These are phyloP conservation scores for Noccaea caerulescens DNA, from an alignment of 345 rosid species.

Conservation along the genomic window DNA sequence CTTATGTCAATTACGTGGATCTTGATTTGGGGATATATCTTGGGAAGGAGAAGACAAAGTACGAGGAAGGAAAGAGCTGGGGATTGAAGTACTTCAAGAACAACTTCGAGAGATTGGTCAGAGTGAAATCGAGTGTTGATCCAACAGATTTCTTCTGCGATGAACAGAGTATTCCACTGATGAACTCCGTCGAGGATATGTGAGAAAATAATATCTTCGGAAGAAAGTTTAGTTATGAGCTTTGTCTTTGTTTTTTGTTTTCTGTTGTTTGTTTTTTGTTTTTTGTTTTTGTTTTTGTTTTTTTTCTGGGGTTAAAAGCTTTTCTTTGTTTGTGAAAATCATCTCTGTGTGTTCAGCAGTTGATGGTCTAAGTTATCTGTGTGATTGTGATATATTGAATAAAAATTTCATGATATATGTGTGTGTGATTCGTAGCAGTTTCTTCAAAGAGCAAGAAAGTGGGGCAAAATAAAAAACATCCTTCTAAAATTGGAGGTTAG, in stretches of 20 bases:
- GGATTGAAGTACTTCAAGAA: slow-evolving; percentile 53
- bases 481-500: not conserved
- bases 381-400: not conserved
- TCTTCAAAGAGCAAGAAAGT: slow-evolving; percentile 1
- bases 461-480: not conserved
- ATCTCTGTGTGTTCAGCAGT: not conserved
- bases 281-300: too few species aligned
- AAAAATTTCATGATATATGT: not conserved
- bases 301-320: too few species aligned
- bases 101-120: slow-evolving; percentile 46
- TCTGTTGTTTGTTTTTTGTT: too few species aligned
- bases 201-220: not conserved
- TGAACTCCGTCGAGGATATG: not conserved
- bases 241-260: too few species aligned
- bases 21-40: slow-evolving; percentile 50
- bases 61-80: slow-evolving; percentile 45
- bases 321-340: not conserved
- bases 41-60: slow-evolving; percentile 31
- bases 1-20: slow-evolving; percentile 58
- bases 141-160: not conserved
- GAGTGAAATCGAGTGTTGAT: not conserved
- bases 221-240: not conserved
- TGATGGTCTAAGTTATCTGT: not conserved
- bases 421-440: not conserved
- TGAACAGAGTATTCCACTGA: slow-evolving; percentile 1